phyloP scores from a whole-genome alignment of 768 basidiomycete genomes.

The Lyophyllum decastes region DNA sequence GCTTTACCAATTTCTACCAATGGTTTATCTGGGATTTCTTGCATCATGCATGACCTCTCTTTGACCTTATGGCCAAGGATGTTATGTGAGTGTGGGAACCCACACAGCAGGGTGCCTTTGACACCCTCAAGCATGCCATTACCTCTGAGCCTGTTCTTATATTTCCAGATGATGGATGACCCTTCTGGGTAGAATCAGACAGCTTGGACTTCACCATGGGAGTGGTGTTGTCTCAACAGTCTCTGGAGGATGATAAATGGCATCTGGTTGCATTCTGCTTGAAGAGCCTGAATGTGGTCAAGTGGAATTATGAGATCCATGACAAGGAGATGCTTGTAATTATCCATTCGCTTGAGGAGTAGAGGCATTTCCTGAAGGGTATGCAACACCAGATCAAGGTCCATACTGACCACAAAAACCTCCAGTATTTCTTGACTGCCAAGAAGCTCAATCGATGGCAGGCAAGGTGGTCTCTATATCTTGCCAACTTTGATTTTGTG shows the following conservation, averaged over 20 bases:
- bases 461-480: neutral
- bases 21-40: slow-evolving; percentile 34
- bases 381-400: neutral
- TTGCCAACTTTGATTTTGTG: neutral
- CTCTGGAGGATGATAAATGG: slow-evolving; percentile 12
- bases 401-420: slow-evolving; percentile 1
- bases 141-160: slow-evolving; percentile 24
- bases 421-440: slow-evolving; percentile 1
- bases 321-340: slow-evolving; percentile 49
- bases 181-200: slow-evolving; percentile 10
- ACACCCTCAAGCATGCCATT: slow-evolving; percentile 27
- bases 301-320: slow-evolving; percentile 41
- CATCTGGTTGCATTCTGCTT: slow-evolving; percentile 33
- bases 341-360: slow-evolving; percentile 26
- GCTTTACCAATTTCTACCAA: slow-evolving; percentile 41
- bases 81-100: neutral
- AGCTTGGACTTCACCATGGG: slow-evolving; percentile 13
- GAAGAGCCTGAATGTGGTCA: slow-evolving; percentile 20
- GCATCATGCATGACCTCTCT: slow-evolving; percentile 11
- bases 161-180: slow-evolving; percentile 3
- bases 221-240: slow-evolving; percentile 20
- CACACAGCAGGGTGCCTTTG: slow-evolving; percentile 24
- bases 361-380: slow-evolving; percentile 20
- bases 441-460: slow-evolving; percentile 16
- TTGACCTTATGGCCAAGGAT: neutral